phyloP scores from a whole-genome alignment of 306 rosid species.

The apple (Malus domestica) region ASM211411v1 NC_041795.1:5389501-5390000 shows the following conservation, averaged over 20 bases:
- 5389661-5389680: background rate
- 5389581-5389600: constrained; percentile 37
- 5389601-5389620: constrained; percentile 31
- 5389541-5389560: constrained; percentile 31
- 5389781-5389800: too few relatives aligned
- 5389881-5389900: constrained; percentile 80
- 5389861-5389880: constrained; percentile 56
- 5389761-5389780: too few relatives aligned
- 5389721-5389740: background rate
- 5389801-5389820: too few relatives aligned
- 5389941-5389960: too few relatives aligned
- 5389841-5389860: constrained; percentile 38
- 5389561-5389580: constrained; percentile 25
- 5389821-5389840: too few relatives aligned
- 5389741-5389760: too few relatives aligned
- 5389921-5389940: too few relatives aligned
- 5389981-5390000: too few relatives aligned
- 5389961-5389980: too few relatives aligned
- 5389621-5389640: constrained; percentile 39
- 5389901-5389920: too few relatives aligned
- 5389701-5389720: too few relatives aligned
- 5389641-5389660: background rate
- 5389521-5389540: constrained; percentile 7
- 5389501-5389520: constrained; percentile 28
- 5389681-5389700: background rate